Evolutionary conservation across 768 basidiomycete species (phyloP).

Genomic region (Pholiota conissans): DNA sequence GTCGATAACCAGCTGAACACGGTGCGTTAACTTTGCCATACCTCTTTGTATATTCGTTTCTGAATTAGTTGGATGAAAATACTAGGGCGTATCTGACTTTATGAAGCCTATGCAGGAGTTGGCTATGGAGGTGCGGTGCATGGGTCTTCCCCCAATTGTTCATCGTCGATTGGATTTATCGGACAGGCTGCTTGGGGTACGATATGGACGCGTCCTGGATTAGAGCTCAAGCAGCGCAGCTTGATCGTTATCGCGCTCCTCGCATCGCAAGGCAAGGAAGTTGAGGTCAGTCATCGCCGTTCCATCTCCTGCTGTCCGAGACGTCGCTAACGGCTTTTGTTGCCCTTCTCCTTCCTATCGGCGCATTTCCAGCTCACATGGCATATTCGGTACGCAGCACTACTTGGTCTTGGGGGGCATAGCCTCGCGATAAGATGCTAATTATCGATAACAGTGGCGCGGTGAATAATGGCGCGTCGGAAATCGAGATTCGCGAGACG

Average conservation of each 20-base stretch:
- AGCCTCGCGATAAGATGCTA: background rate
- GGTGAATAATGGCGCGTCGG: conserved; percentile 42
- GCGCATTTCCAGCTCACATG: conserved; percentile 30
- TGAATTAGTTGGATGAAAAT: background rate
- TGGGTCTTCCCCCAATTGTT: background rate
- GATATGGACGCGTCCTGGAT: conserved; percentile 46
- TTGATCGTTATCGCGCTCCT: conserved; percentile 44
- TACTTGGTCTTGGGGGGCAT: background rate
- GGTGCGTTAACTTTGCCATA: conserved; percentile 15
- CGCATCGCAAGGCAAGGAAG: conserved; percentile 40
- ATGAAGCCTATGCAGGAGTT: conserved; percentile 50
- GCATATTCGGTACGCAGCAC: conserved; percentile 29
- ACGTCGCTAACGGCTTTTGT: background rate
- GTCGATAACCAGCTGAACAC: conserved; percentile 40
- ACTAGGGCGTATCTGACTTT: conserved; percentile 40
- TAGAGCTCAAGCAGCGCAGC: conserved; percentile 46
- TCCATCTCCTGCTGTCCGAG: background rate
- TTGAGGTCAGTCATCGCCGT: background rate
- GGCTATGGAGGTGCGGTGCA: conserved; percentile 33
- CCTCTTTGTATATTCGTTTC: too few species aligned
- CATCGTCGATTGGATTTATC: background rate
- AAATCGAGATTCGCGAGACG: conserved; percentile 44
- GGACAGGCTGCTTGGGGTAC: conserved; percentile 44
- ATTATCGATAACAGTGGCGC: conserved; percentile 32
- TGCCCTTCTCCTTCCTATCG: background rate